Conservation (phyloP, 441 rosid genomes). For the Adansonia grandidieri region DNA sequence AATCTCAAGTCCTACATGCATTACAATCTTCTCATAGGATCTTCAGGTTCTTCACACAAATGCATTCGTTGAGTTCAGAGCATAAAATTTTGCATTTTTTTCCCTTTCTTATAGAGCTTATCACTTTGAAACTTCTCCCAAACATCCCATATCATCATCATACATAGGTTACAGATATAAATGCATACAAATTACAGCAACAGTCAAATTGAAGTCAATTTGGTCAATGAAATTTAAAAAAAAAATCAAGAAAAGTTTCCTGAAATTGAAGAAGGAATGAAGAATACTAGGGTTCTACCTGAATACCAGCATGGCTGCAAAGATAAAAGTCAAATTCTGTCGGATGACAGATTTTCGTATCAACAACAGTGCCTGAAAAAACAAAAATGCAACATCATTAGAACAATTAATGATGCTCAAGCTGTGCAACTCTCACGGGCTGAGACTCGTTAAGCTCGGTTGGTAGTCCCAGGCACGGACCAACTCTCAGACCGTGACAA, state of each 20-base stretch:
- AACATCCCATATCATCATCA: neutral
- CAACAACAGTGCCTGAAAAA: conserved; percentile 86
- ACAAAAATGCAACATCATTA: neutral
- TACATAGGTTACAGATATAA: neutral
- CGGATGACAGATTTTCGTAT: conserved; percentile 91
- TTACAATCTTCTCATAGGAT: neutral
- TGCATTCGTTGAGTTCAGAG: neutral
- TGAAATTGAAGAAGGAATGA: neutral
- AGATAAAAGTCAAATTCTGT: conserved; percentile 94
- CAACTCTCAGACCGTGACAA: too few species aligned
- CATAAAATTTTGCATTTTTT: too few species aligned
- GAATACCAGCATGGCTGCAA: conserved; percentile 97
- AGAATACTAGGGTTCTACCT: conserved; percentile 49
- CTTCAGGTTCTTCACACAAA: neutral
- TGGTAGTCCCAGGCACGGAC: too few species aligned
- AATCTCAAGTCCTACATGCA: neutral
- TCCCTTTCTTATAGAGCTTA: neutral
- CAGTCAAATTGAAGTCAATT: too few species aligned
- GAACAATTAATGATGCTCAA: neutral
- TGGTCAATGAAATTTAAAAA: neutral
- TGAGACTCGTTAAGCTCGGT: too few species aligned
- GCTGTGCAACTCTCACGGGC: neutral
- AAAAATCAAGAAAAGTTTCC: neutral
- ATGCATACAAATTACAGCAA: neutral
- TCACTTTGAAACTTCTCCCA: neutral